These are phyloP conservation scores for Hypomyces rosellus DNA, from an alignment of 2,329 filamentous ascomycete genomes.

Conservation along the genomic window DNA sequence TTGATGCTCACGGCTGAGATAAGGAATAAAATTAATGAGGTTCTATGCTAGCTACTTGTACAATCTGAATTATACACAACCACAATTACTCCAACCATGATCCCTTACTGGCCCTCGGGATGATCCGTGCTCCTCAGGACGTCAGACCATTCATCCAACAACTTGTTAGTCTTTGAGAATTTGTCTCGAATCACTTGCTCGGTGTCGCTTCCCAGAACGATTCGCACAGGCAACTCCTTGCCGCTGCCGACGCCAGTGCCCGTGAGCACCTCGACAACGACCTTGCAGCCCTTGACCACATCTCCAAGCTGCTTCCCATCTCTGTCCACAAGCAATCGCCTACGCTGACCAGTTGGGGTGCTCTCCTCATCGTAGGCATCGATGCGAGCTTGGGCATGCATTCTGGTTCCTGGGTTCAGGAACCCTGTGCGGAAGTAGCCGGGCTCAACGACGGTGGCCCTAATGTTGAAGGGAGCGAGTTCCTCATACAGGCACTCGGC, in stretches of 20 bases:
- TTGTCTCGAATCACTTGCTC: conserved; percentile 36
- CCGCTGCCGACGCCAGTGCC: conserved; percentile 40
- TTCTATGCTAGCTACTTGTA: too few species aligned
- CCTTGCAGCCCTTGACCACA: conserved; percentile 43
- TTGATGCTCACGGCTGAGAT: too few species aligned
- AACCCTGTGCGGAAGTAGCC: conserved; percentile 49
- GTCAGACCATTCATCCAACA: conserved; percentile 45
- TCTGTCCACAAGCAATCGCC: conserved; percentile 25
- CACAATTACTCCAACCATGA: neutral
- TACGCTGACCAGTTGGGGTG: conserved; percentile 22
- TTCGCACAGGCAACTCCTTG: conserved; percentile 43
- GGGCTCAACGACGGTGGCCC: conserved; percentile 39
- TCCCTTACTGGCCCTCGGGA: neutral
- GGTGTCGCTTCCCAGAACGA: conserved; percentile 50
- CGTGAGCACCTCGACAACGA: conserved; percentile 51
- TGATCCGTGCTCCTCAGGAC: conserved; percentile 21
- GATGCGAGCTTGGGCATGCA: conserved; percentile 22
- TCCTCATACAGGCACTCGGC: conserved; percentile 39
- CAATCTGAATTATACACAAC: too few species aligned
- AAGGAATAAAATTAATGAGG: too few species aligned
- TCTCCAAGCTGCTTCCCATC: conserved; percentile 50
- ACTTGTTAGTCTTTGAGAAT: conserved; percentile 34
- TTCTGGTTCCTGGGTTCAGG: conserved; percentile 30
- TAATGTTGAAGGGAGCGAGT: conserved; percentile 39
- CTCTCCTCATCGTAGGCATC: conserved; percentile 26